Evolutionary conservation across 2,329 filamentous ascomycete genomes (phyloP), one percentile per base, ranked within the genome.

Genomic region (Monilinia aucupariae): DNA sequence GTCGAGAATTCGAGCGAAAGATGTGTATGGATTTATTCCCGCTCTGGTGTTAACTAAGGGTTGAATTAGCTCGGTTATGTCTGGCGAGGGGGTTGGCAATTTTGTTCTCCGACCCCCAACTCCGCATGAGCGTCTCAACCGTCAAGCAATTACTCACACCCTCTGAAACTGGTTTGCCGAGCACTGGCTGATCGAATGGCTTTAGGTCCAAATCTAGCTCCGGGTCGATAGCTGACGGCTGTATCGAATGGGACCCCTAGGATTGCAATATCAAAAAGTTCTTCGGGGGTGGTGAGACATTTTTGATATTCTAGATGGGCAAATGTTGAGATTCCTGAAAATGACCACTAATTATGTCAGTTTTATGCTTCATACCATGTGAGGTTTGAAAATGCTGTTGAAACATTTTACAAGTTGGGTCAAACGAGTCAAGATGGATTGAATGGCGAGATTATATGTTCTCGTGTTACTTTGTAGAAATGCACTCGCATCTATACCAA

Each of bases 111-210:
- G 3, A n/a, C n/a, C 12, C 3, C 3, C 20, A 22, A 25, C 4
- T 22, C 3, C 43, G 43, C 9, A 47, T 47, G 9, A 10, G n/a
- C 43, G 10, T 37, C 10, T 4, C 3, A 37, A n/a, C n/a, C 27
- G 3, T 39, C 3, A 10, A 17, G n/a, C 6, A 9, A n/a, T 55
- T 12, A 48, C 59, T 45, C n/a, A 61, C 50, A 92, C 72, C 88
- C 89, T 49, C 91, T 85, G 74, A 89, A 90, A 3, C 86, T 82
- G 17, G 88, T 91, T 76, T 96, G 92, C 25, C 92, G 86, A 9
- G 87, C 82, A 39, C 90, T 93, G 48, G 91, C 92, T 47, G 90
- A 87, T 62, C 92, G 88, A 71, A 97, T 96, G 49, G 91, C 90
- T 51, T 91, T 85, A 41, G 92, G 92, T 0, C 92, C 92, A 73